Evolutionary conservation across 2,329 filamentous ascomycete species (phyloP).

Genomic region (Pseudogymnoascus sp.): DNA sequence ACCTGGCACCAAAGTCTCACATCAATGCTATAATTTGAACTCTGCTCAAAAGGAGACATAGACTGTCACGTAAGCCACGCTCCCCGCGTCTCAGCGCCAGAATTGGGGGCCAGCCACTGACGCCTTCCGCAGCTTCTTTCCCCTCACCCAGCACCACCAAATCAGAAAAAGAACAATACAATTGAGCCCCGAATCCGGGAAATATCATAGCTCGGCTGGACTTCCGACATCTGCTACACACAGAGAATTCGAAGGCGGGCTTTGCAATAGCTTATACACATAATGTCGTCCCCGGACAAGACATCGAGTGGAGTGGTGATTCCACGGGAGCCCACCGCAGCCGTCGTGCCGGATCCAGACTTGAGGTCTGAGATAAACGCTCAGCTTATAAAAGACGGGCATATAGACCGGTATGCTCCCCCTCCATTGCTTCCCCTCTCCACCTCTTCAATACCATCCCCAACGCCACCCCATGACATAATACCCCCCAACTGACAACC

Average conservation of each 20-base stretch:
- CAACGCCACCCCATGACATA: not conserved
- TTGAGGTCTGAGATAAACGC: conserved; percentile 57
- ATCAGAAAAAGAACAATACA: not conserved
- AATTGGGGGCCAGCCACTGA: not conserved
- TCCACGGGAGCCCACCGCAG: not conserved
- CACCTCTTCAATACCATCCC: not conserved
- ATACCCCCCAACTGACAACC: conserved; percentile 14
- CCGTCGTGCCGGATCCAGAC: conserved; percentile 41
- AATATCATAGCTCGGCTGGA: not conserved
- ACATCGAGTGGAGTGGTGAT: not conserved
- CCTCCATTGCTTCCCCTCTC: conserved; percentile 10
- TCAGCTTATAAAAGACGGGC: conserved; percentile 50
- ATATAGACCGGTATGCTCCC: conserved; percentile 47
- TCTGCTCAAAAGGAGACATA: not conserved
- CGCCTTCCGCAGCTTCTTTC: not conserved
- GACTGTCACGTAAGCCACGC: not conserved
- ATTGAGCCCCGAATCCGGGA: not conserved
- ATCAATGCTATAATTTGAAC: not conserved
- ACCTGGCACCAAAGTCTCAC: not conserved
- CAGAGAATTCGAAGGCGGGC: not conserved
- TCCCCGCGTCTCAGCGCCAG: not conserved
- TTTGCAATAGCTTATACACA: not conserved
- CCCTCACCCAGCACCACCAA: not conserved
- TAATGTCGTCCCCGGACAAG: not conserved
- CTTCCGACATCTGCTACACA: not conserved